These are phyloP conservation scores for Termitomyces sp. DNA, from an alignment of 1,284 basidiomycete genomes.

Conservation along the genomic window DNA sequence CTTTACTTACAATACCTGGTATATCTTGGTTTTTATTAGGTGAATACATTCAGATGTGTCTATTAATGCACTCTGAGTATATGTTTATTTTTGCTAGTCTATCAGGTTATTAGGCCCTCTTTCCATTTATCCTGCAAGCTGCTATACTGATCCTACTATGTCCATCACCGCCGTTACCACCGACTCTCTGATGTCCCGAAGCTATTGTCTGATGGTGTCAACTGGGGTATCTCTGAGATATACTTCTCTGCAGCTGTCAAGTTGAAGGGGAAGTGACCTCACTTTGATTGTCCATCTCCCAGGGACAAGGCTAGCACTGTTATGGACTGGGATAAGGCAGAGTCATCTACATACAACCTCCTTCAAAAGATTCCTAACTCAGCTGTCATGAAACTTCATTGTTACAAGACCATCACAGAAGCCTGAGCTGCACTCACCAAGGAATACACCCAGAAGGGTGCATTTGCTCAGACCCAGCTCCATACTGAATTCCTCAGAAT, in stretches of 20 bases:
- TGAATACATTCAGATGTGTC: no score
- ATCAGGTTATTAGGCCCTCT: not conserved
- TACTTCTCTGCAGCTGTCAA: not conserved
- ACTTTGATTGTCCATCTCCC: no score
- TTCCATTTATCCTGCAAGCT: not conserved
- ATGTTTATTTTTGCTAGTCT: no score
- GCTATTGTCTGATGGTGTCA: not conserved
- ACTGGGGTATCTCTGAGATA: not conserved
- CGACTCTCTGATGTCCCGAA: no score
- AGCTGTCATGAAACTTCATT: not conserved
- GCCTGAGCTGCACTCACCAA: constrained; percentile 23
- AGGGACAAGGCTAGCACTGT: not conserved
- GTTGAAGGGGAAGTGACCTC: no score
- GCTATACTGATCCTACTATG: not conserved
- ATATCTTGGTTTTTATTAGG: no score
- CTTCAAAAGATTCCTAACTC: not conserved
- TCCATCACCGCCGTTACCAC: not conserved
- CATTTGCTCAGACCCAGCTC: no score
- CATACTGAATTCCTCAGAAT: constrained; percentile 22
- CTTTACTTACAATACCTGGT: no score
- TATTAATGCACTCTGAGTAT: no score
- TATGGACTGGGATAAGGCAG: not conserved
- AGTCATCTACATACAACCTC: not conserved
- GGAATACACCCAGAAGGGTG: constrained; percentile 22
- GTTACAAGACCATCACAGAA: constrained; percentile 14